These are phyloP conservation scores for Purshia tridentata DNA, from an alignment of 306 rosid species.

Conservation along the genomic window DNA sequence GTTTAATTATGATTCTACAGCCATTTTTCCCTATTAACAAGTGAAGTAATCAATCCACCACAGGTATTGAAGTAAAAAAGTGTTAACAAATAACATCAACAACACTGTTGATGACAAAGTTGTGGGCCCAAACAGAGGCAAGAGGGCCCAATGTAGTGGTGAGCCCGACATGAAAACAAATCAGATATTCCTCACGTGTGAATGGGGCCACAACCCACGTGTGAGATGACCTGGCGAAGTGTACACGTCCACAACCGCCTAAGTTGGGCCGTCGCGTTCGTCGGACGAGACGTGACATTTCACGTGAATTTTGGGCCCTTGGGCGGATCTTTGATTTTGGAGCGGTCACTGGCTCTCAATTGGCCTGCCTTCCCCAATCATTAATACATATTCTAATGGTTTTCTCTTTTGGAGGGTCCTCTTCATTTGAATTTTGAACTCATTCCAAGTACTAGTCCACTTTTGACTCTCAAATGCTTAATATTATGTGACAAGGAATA, in stretches of 20 bases:
- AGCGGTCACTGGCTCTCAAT: too few species aligned
- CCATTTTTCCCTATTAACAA: too few species aligned
- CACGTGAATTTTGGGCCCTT: slow-evolving; percentile 51
- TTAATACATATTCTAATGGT: not conserved
- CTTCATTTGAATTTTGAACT: not conserved
- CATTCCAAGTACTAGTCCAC: too few species aligned
- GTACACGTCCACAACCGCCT: slow-evolving; percentile 20
- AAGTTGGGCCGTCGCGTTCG: slow-evolving; percentile 43
- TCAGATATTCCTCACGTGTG: slow-evolving; percentile 55
- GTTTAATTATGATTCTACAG: too few species aligned
- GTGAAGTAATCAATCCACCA: too few species aligned
- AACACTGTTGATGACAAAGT: slow-evolving; percentile 23
- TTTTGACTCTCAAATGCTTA: too few species aligned
- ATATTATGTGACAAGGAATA: too few species aligned
- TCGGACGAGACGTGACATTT: slow-evolving; percentile 23
- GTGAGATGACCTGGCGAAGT: slow-evolving; percentile 35
- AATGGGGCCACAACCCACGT: slow-evolving; percentile 53
- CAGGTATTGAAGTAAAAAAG: too few species aligned
- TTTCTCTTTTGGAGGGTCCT: not conserved
- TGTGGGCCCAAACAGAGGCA: slow-evolving; percentile 29
- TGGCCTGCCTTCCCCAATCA: not conserved
- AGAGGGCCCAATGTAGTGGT: slow-evolving; percentile 11
- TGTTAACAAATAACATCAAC: not conserved
- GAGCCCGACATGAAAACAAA: slow-evolving; percentile 49
- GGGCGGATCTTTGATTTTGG: not conserved